Conservation (phyloP, 2,329 filamentous ascomycete species). For the Neopestalotiopsis clavispora region DNA sequence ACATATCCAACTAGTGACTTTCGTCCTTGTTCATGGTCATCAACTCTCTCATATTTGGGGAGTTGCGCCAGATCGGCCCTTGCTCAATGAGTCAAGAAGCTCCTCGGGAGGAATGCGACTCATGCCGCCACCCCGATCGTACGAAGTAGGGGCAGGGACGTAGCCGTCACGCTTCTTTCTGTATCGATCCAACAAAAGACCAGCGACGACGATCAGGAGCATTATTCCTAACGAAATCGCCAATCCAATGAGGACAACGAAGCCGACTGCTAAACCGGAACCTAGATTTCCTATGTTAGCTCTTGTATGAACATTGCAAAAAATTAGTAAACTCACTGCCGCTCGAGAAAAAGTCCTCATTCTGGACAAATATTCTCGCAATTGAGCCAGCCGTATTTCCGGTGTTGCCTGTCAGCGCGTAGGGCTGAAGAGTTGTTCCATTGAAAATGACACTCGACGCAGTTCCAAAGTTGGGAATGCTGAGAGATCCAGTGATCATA, state of each 20-base stretch:
- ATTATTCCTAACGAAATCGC: constrained; percentile 79
- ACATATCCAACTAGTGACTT: constrained; percentile 1
- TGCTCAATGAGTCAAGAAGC: constrained; percentile 58
- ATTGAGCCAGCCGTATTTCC: constrained; percentile 74
- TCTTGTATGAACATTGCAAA: background rate
- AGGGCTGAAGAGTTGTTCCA: constrained; percentile 78
- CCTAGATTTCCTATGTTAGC: constrained; percentile 38
- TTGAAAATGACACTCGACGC: constrained; percentile 89
- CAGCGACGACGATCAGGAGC: constrained; percentile 76
- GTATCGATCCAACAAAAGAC: constrained; percentile 75
- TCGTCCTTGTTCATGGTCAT: background rate
- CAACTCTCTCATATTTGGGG: constrained; percentile 51
- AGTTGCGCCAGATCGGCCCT: constrained; percentile 48
- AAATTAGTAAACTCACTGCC: constrained; percentile 54
- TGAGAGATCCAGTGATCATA: constrained; percentile 83
- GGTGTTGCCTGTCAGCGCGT: constrained; percentile 75
- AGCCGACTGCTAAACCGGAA: constrained; percentile 70
- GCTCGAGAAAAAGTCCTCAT: constrained; percentile 74
- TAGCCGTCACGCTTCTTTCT: constrained; percentile 82
- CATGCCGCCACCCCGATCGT: constrained; percentile 63
- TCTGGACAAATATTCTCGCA: constrained; percentile 82
- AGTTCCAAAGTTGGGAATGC: constrained; percentile 75
- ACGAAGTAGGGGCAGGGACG: constrained; percentile 73
- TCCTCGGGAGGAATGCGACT: constrained; percentile 65
- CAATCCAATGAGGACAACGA: constrained; percentile 80